Conservation (phyloP, 1,284 basidiomycete species). For the Melampsora larici-populina region DNA sequence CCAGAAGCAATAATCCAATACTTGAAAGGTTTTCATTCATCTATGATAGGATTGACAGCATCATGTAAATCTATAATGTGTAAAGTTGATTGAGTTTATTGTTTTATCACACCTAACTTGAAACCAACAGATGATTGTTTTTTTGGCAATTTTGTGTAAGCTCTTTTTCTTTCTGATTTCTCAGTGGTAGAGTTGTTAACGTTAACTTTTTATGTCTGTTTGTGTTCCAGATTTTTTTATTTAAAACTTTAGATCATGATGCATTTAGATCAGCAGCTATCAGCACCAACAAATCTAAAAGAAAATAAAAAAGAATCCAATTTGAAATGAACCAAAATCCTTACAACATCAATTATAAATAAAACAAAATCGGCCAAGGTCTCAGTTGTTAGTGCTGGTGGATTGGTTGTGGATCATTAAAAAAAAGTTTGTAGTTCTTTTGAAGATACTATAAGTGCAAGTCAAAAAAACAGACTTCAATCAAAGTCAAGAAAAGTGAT, state of each 20-base stretch:
- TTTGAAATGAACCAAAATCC: slow-evolving; percentile 50
- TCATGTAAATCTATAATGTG: slow-evolving; percentile 80
- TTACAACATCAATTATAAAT: too few relatives aligned
- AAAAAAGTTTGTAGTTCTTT: too few relatives aligned
- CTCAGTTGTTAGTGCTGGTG: too few relatives aligned
- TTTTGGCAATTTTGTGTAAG: slow-evolving; percentile 68
- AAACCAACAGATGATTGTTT: slow-evolving; percentile 80
- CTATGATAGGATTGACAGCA: slow-evolving; percentile 82
- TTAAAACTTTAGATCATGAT: slow-evolving; percentile 71
- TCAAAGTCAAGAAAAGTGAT: too few relatives aligned
- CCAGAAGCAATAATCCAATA: slow-evolving; percentile 61
- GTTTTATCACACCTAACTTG: slow-evolving; percentile 84
- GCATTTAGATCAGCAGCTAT: slow-evolving; percentile 69
- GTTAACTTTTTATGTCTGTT: slow-evolving; percentile 96
- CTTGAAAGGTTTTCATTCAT: slow-evolving; percentile 79
- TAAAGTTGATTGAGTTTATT: slow-evolving; percentile 96
- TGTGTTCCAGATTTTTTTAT: slow-evolving; percentile 80
- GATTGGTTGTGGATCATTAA: too few relatives aligned
- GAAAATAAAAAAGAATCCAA: slow-evolving; percentile 59
- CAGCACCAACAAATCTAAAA: slow-evolving; percentile 66
- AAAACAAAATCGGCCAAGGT: too few relatives aligned
- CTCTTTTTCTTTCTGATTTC: slow-evolving; percentile 62
- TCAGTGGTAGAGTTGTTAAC: slow-evolving; percentile 95
- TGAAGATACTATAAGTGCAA: too few relatives aligned
- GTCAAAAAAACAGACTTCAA: too few relatives aligned